Evolutionary conservation across 2,329 filamentous ascomycete species (phyloP), one percentile per base, ranked within the genome.

Genomic region (Cladosporium sp.): DNA sequence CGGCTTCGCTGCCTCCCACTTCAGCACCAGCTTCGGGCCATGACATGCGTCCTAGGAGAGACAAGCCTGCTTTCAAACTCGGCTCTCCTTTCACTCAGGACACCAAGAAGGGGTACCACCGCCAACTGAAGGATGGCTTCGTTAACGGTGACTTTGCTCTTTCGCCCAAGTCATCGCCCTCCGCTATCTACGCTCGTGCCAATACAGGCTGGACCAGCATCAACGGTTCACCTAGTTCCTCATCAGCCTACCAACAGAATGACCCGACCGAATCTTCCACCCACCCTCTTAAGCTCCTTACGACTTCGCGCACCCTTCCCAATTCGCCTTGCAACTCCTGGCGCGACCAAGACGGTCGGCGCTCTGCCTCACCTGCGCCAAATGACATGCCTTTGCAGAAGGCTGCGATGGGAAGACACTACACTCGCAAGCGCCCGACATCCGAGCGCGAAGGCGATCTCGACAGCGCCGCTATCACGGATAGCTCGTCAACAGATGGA

Each of bases 151-250:
- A 61, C 9, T 62, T 60, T 6, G 61, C 61, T 13, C 50, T 67
- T 4, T 68, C 66, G 14, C 65, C 66, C n/a, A 66, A 66, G 54
- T 61, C 60, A 14, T 38, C 35, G 35, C 35, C 49, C 28, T 33
- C 40, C 8, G 42, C 35, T 8, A 38, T 33, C 13, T 14, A n/a
- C 10, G 16, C 32, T 38, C 6, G 55, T 56, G 14, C 56, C 51
- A 32, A 41, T 19, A 41, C 58, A 3, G 45, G 43, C n/a, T 66
- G 62, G 61, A 58, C 61, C 13, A 61, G 58, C 46, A 60, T 66
- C 59, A 66, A 67, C 48, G 37, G 54, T 11, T 16, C 44, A 16
- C 46, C 42, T 42, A 22, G 34, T 46, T 13, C 45, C 19, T 33
- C 44, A 5, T 7, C 22, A 7, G 22, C 22, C 31, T 8, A 37